phyloP scores from a whole-genome alignment of 1,284 basidiomycete genomes.

The Entoloma clypeatum region DNA sequence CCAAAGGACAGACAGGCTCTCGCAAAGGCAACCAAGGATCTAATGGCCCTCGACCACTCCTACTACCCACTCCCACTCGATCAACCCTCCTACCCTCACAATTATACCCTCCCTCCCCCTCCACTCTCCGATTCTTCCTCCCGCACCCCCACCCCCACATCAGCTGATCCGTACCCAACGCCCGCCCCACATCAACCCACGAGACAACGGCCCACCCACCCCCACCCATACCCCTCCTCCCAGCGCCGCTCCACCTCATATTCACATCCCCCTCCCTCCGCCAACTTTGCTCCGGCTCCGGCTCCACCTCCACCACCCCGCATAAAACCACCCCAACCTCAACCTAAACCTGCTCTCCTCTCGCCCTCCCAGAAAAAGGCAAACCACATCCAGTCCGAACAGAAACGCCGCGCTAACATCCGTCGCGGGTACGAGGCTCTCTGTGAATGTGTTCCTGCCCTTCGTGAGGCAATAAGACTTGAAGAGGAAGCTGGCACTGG shows the following conservation, averaged over 20 bases:
- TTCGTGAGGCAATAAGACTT: slow-evolving; percentile 68
- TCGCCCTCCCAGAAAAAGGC: slow-evolving; percentile 86
- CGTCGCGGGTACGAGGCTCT: slow-evolving; percentile 83
- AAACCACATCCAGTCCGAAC: slow-evolving; percentile 88
- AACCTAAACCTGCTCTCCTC: slow-evolving; percentile 50
- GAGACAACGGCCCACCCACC: slow-evolving; percentile 23
- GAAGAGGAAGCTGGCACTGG: slow-evolving; percentile 48
- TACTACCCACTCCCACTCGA: slow-evolving; percentile 10
- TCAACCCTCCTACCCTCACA: slow-evolving; percentile 6
- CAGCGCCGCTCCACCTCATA: slow-evolving; percentile 11
- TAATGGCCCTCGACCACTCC: slow-evolving; percentile 53
- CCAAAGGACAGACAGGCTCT: slow-evolving; percentile 52
- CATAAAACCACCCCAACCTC: slow-evolving; percentile 14
- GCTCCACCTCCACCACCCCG: too few relatives aligned
- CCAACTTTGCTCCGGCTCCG: too few relatives aligned
- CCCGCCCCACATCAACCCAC: slow-evolving; percentile 18
- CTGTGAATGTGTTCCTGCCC: slow-evolving; percentile 74
- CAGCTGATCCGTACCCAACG: slow-evolving; percentile 18
- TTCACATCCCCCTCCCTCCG: slow-evolving; percentile 12
- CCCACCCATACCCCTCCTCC: slow-evolving; percentile 18
- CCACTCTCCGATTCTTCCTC: slow-evolving; percentile 22
- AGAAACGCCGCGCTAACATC: slow-evolving; percentile 90
- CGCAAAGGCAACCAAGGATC: slow-evolving; percentile 68
- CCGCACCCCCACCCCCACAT: slow-evolving; percentile 23
- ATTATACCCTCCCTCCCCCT: slow-evolving; percentile 7